A percentile compares a stretch with the other conserved stretches of the same genome.
These are phyloP conservation scores for Alternaria atra DNA, from an alignment of 2,329 filamentous ascomycete species.

Conservation along the genomic window DNA sequence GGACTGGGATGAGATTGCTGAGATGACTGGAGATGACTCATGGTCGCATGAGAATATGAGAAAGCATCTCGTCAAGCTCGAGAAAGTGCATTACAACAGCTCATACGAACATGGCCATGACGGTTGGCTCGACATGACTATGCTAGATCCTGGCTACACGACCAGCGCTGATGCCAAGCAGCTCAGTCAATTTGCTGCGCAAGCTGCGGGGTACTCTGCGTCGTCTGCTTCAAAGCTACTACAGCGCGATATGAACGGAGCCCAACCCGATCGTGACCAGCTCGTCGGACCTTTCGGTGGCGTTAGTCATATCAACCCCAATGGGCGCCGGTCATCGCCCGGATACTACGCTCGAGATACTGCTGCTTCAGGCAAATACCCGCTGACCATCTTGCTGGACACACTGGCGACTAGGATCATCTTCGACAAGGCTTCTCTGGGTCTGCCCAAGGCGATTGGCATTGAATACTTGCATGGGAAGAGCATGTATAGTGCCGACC, in stretches of 20 bases:
- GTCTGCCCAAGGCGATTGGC: constrained; percentile 57
- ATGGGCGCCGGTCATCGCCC: neutral
- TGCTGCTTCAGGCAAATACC: constrained; percentile 39
- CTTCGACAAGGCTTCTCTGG: neutral
- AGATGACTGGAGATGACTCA: constrained; percentile 65
- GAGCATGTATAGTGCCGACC: constrained; percentile 51
- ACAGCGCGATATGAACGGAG: neutral
- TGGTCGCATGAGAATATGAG: constrained; percentile 68
- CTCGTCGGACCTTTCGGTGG: neutral
- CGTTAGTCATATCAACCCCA: neutral
- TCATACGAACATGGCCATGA: constrained; percentile 31
- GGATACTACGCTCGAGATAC: neutral
- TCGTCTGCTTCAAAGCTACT: neutral
- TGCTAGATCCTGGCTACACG: constrained; percentile 32
- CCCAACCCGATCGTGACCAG: neutral
- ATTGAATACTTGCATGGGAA: constrained; percentile 51
- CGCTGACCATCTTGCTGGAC: constrained; percentile 62
- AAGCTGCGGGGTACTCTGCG: neutral
- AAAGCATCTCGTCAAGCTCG: constrained; percentile 57
- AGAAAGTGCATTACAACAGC: constrained; percentile 38
- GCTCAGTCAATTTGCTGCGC: constrained; percentile 18
- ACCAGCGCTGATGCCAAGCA: constrained; percentile 27
- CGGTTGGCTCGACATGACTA: constrained; percentile 40
- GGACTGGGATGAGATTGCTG: constrained; percentile 67
- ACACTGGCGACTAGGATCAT: neutral